These are phyloP conservation scores for Diaporthe ampelina DNA, from an alignment of 2,329 filamentous ascomycete genomes.

Conservation along the genomic window DNA sequence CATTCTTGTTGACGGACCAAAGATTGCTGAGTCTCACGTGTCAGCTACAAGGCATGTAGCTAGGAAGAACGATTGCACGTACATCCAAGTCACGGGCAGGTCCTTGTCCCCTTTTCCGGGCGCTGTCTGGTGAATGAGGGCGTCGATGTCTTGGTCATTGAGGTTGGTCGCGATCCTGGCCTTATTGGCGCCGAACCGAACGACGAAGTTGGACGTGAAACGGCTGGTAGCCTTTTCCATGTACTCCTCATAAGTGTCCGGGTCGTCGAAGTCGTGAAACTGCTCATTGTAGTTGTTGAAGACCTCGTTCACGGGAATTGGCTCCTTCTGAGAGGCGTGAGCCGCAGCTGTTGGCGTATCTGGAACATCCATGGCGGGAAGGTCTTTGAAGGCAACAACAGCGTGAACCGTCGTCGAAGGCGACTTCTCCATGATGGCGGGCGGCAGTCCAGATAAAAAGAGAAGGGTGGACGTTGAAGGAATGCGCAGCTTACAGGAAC, in stretches of 20 bases:
- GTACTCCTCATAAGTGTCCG: constrained; percentile 59
- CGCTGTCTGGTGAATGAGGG: constrained; percentile 51
- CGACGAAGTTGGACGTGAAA: constrained; percentile 69
- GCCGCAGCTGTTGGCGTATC: constrained; percentile 38
- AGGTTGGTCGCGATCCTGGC: constrained; percentile 71
- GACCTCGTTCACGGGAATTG: constrained; percentile 30
- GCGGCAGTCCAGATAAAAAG: background rate
- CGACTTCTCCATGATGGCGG: background rate
- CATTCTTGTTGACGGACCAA: constrained; percentile 76
- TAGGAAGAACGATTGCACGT: constrained; percentile 48
- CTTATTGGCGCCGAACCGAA: constrained; percentile 72
- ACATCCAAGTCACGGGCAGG: constrained; percentile 77
- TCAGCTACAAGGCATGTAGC: constrained; percentile 36
- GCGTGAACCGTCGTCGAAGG: background rate
- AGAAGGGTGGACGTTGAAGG: background rate
- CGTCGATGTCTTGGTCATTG: constrained; percentile 54
- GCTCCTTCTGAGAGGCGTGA: constrained; percentile 12
- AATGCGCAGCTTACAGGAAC: constrained; percentile 11
- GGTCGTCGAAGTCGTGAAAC: constrained; percentile 69
- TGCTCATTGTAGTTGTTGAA: constrained; percentile 42
- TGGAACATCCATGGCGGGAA: constrained; percentile 39
- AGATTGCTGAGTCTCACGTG: constrained; percentile 67
- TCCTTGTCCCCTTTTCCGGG: constrained; percentile 52
- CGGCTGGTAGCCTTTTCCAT: constrained; percentile 56
- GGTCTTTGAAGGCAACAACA: constrained; percentile 19